A percentile compares a stretch with the other conserved stretches of the same genome.
phyloP scores from a whole-genome alignment of 257 asterid species.

The Nicotiana noctiflora region DNA sequence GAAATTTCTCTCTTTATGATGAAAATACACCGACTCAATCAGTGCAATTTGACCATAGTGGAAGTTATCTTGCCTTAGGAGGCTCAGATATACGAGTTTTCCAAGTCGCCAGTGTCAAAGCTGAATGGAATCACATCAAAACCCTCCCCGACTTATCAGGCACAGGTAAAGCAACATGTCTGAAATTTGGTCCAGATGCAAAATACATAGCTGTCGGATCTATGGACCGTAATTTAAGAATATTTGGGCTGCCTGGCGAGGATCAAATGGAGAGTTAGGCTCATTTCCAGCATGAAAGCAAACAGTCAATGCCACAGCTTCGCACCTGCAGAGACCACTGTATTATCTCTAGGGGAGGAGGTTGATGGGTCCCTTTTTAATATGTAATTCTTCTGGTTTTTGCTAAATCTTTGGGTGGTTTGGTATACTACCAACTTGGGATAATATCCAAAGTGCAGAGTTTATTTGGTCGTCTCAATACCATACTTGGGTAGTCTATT shows the following conservation, averaged over 20 bases:
- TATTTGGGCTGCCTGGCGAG: conserved; percentile 75
- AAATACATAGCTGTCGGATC: conserved; percentile 89
- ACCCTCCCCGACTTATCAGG: conserved; percentile 97
- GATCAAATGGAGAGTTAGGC: conserved; percentile 19
- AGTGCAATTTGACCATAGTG: conserved; percentile 94
- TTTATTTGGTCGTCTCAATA: not conserved
- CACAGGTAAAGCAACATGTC: conserved; percentile 73
- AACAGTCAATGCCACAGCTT: not conserved
- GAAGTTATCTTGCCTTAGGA: conserved; percentile 86
- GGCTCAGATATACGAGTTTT: conserved; percentile 81
- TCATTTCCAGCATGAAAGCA: not conserved
- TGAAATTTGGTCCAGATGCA: conserved; percentile 89
- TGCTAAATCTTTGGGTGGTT: conserved; percentile 1
- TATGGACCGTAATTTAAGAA: conserved; percentile 87
- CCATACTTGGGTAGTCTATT: not conserved
- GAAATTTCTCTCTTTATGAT: conserved; percentile 74
- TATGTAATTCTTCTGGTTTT: not conserved
- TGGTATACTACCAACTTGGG: not conserved
- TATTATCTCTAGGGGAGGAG: not conserved
- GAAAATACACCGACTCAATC: conserved; percentile 80
- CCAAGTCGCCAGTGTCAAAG: conserved; percentile 81
- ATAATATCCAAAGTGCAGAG: not conserved
- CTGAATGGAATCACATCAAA: conserved; percentile 86
- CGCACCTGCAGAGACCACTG: not conserved
- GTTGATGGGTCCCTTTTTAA: not conserved